Evolutionary conservation across 495 filamentous ascomycete genomes (phyloP).

Genomic region (Daldinia childiae): DNA sequence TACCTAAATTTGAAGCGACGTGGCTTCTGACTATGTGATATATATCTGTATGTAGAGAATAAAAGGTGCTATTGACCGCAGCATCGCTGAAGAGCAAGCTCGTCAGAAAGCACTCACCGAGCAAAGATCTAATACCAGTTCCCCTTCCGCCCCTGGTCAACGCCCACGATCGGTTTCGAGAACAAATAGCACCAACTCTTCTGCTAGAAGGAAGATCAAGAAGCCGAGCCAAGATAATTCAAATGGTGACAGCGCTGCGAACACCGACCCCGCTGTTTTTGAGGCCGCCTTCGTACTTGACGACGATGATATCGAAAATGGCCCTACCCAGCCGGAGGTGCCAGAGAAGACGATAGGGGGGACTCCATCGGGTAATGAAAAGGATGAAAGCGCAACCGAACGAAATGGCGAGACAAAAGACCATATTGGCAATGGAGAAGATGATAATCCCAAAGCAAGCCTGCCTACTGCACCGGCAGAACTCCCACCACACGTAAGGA

Average conservation of each 20-base stretch:
- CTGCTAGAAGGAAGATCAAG: slow-evolving; percentile 52
- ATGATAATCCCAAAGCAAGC: slow-evolving; percentile 24
- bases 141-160: slow-evolving; percentile 60
- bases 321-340: slow-evolving; percentile 60
- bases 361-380: slow-evolving; percentile 42
- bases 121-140: slow-evolving; percentile 53
- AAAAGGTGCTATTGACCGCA: slow-evolving; percentile 84
- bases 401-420: slow-evolving; percentile 47
- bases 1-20: background rate
- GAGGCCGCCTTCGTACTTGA: slow-evolving; percentile 84
- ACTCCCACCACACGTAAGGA: slow-evolving; percentile 76
- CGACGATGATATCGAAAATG: slow-evolving; percentile 70
- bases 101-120: slow-evolving; percentile 65
- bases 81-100: slow-evolving; percentile 90
- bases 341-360: slow-evolving; percentile 40
- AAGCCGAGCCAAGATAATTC: slow-evolving; percentile 55
- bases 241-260: slow-evolving; percentile 56
- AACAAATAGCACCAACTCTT: slow-evolving; percentile 53
- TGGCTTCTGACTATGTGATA: slow-evolving; percentile 1
- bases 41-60: slow-evolving; percentile 68
- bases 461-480: slow-evolving; percentile 57
- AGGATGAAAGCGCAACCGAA: slow-evolving; percentile 40
- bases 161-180: slow-evolving; percentile 63
- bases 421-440: background rate
- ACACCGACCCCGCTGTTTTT: slow-evolving; percentile 84